phyloP scores from a whole-genome alignment of 495 filamentous ascomycete genomes.

The Penicillium simplicissimum region DNA sequence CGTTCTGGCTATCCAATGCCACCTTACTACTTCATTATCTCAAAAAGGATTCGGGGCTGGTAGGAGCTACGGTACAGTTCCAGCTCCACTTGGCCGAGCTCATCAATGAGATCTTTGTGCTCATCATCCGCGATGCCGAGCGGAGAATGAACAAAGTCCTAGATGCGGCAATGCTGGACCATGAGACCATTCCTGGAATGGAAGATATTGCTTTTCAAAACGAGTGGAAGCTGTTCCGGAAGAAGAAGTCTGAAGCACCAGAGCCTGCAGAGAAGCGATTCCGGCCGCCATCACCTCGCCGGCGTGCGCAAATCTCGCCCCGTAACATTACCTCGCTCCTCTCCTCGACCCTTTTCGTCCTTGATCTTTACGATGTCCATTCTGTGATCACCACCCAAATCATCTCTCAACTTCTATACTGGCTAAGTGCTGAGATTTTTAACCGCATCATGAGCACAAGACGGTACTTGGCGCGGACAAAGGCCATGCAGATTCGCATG shows the following conservation, averaged over 20 bases:
- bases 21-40: constrained; percentile 93
- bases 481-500: constrained; percentile 99
- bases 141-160: constrained; percentile 94
- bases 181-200: constrained; percentile 97
- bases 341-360: constrained; percentile 93
- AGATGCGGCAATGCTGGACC: constrained; percentile 90
- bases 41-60: constrained; percentile 86
- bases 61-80: constrained; percentile 81
- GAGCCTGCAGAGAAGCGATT: constrained; percentile 89
- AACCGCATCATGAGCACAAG: constrained; percentile 96
- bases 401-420: constrained; percentile 90
- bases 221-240: constrained; percentile 97
- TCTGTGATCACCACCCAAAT: constrained; percentile 94
- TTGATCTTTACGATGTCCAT: constrained; percentile 98
- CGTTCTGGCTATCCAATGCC: constrained; percentile 98
- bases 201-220: constrained; percentile 96
- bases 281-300: constrained; percentile 92
- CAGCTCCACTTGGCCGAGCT: constrained; percentile 92
- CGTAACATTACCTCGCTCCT: constrained; percentile 96
- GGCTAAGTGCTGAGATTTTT: constrained; percentile 95
- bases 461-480: constrained; percentile 92
- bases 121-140: constrained; percentile 98
- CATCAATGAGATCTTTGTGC: constrained; percentile 97
- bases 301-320: constrained; percentile 85
- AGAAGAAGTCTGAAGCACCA: constrained; percentile 77